These are phyloP conservation scores for Musa balbisiana DNA, from an alignment of 202 grass and related monocot genomes.

Conservation along the genomic window DNA sequence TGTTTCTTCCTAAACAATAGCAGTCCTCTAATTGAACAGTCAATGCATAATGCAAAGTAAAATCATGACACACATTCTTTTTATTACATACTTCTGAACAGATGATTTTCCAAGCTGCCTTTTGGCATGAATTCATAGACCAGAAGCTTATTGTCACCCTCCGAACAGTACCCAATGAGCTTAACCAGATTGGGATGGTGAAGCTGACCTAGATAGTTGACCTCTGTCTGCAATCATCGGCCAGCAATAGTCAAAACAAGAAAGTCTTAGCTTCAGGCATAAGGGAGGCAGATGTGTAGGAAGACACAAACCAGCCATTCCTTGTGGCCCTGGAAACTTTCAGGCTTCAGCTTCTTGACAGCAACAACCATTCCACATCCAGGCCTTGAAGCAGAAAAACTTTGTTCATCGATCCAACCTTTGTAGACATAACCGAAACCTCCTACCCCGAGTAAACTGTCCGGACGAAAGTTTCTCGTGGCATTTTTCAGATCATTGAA, in stretches of 20 bases:
- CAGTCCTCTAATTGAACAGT: not conserved
- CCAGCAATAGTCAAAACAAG: not conserved
- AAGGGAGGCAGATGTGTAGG: slow-evolving; percentile 1
- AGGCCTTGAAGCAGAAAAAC: slow-evolving; percentile 11
- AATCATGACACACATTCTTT: not conserved
- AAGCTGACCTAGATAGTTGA: slow-evolving; percentile 21
- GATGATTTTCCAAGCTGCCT: slow-evolving; percentile 23
- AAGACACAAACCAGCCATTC: slow-evolving; percentile 20
- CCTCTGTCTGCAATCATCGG: slow-evolving; percentile 16
- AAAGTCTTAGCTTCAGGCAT: not conserved
- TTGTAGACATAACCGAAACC: slow-evolving; percentile 23
- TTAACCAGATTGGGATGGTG: slow-evolving; percentile 23
- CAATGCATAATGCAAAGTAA: not conserved
- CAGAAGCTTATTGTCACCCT: slow-evolving; percentile 15
- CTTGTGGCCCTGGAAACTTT: slow-evolving; percentile 21
- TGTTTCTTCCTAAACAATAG: not conserved
- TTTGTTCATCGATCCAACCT: slow-evolving; percentile 26
- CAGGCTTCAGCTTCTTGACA: slow-evolving; percentile 23
- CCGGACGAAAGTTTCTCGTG: slow-evolving; percentile 20
- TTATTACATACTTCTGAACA: slow-evolving; percentile 23
- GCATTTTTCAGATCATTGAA: slow-evolving; percentile 17
- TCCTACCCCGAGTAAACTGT: slow-evolving; percentile 19
- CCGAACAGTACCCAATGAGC: slow-evolving; percentile 23
- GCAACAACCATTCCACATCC: slow-evolving; percentile 20
- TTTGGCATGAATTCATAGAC: slow-evolving; percentile 23